Base-by-base conservation (phyloP, 805 yeast species). In the Lipomyces yamadae region DNA sequence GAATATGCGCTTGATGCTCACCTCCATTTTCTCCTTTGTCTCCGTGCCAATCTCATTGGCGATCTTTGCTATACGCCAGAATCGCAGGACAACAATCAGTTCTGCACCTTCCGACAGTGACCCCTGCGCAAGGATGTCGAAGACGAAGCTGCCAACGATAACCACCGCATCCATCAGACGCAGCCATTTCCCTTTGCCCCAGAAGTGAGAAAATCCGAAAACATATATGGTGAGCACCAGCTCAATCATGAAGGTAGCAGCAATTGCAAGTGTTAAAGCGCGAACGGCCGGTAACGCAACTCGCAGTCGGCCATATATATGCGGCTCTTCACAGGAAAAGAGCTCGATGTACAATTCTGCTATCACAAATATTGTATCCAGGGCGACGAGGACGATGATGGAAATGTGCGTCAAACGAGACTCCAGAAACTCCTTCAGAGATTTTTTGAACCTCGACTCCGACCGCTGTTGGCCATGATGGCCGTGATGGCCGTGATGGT, bases 31-130 rank as follows among this genome's bases (percentile, higher is more conserved):
- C 8, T 52, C 33, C 32, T 24, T 52, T 4, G 55, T 24, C 55
- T 52, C 55, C 6, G 30, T 11, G n/a, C 32, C 30, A 24, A 18
- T 4, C 8, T 52, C n/a, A 32, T 52, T 34, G 7, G 55, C 55
- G 10, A 52, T 18, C 55, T 52, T 52, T 33, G 30, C 55, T 52
- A 52, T 52, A 5, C 55, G 55, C 55, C 55, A 52, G 55, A 52
- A 52, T n/a, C 55, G 55, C 34, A 52, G 55, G 34, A 52, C 55
- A 10, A 52, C 55, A 52, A 52, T 52, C 34, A 52, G 55, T 13
- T 52, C 55, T 4, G 32, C 55, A 24, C 30, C 55, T 52, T 52
- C 55, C n/a, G n/a, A n/a, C 55, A 13, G 4, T 1, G 55, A 8
- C 32, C 55, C 55, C 30, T 52, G 55, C 33, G 15, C 34, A 11